These are phyloP conservation scores for Daldinia childiae DNA, from an alignment of 495 filamentous ascomycete species.

Conservation along the genomic window DNA sequence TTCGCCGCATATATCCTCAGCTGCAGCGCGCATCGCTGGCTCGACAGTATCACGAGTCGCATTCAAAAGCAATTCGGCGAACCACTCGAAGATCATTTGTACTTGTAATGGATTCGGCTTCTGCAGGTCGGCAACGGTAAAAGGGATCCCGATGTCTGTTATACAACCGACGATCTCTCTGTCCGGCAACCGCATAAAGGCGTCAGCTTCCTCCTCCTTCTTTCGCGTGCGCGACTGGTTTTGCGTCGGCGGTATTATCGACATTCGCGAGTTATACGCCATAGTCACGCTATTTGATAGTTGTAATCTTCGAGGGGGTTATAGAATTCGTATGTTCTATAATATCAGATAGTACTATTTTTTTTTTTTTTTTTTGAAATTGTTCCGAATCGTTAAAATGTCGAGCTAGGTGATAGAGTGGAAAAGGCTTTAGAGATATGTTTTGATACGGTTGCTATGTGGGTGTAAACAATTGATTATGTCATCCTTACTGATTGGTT, in stretches of 20 bases:
- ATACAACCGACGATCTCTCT: conserved; percentile 96
- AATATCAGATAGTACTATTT: background rate
- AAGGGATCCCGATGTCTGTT: conserved; percentile 91
- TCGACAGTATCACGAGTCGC: conserved; percentile 89
- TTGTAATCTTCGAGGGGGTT: background rate
- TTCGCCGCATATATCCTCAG: conserved; percentile 79
- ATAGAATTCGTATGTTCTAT: background rate
- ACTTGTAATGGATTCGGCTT: conserved; percentile 94
- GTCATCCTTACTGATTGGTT: conserved; percentile 28
- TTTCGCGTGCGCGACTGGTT: conserved; percentile 69
- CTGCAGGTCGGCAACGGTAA: conserved; percentile 85
- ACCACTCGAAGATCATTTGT: conserved; percentile 97
- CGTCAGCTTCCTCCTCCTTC: conserved; percentile 84
- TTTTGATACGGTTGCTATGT: conserved; percentile 40
- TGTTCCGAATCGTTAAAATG: conserved; percentile 8
- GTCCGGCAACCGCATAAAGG: conserved; percentile 87
- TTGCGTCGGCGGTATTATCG: conserved; percentile 65
- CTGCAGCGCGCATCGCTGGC: conserved; percentile 90
- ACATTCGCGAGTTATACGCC: conserved; percentile 84
- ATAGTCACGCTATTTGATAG: conserved; percentile 46
- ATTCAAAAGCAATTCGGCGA: conserved; percentile 92
- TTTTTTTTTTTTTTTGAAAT: background rate
- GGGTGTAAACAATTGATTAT: conserved; percentile 38
- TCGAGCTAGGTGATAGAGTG: conserved; percentile 14
- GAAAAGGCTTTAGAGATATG: conserved; percentile 24